phyloP scores from a whole-genome alignment of 1,284 basidiomycete genomes.

The Schizophyllum amplum region DNA sequence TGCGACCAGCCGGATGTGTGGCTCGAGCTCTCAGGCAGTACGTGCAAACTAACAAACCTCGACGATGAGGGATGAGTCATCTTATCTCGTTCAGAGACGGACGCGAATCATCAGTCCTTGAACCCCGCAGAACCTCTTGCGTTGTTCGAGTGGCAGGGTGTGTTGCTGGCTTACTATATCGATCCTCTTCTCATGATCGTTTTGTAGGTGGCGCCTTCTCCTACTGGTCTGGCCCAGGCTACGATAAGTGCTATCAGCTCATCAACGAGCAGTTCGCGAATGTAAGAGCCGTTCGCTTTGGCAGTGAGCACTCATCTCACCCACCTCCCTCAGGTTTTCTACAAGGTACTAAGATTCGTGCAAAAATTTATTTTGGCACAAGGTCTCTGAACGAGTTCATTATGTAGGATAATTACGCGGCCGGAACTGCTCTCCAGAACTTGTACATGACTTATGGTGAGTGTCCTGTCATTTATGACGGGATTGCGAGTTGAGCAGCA shows the following conservation, averaged over 20 bases:
- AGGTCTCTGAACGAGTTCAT: neutral
- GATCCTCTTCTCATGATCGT: neutral
- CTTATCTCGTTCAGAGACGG: constrained; percentile 16
- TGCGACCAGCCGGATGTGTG: constrained; percentile 39
- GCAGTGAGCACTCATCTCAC: constrained; percentile 14
- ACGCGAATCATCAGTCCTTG: constrained; percentile 22
- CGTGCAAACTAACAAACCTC: constrained; percentile 11
- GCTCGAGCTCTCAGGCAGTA: constrained; percentile 29
- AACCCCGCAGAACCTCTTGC: constrained; percentile 30
- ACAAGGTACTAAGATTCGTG: too few relatives aligned
- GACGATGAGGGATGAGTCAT: neutral
- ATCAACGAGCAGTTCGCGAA: constrained; percentile 38
- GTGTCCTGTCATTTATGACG: neutral
- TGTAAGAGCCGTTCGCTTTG: constrained; percentile 15
- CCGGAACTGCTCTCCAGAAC: constrained; percentile 28
- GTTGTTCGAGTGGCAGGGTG: constrained; percentile 32
- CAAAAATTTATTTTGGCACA: constrained; percentile 2
- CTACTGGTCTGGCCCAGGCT: constrained; percentile 29
- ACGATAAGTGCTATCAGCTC: constrained; percentile 33
- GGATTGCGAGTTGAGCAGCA: neutral
- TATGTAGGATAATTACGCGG: constrained; percentile 31
- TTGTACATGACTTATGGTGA: constrained; percentile 36
- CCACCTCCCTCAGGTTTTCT: constrained; percentile 22
- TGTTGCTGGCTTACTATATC: constrained; percentile 2
- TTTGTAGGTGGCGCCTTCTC: constrained; percentile 22